Evolutionary conservation across 176 grass and related monocot species (phyloP), one percentile per base, ranked within the genome.

Genomic region (Lolium multiflorum): DNA sequence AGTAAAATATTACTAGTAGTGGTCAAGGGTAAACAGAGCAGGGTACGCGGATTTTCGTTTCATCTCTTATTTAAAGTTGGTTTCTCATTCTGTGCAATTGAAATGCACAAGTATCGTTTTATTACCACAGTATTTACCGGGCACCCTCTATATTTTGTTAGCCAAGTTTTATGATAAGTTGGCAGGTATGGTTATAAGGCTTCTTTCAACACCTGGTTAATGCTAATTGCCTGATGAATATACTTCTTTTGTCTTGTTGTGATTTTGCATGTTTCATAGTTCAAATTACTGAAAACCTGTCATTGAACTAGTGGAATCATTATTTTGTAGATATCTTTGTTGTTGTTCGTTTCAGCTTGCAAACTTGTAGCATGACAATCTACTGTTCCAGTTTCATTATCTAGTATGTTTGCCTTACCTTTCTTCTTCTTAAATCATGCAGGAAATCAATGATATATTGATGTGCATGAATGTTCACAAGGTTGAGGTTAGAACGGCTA

Each of bases 401-500:
- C 46, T 56, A 28, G 9, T 76, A 41, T 49, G 74, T 46, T 44
- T 71, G 24, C 75, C 61, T 87, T 76, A 76, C 49, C 38, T 84
- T 78, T 14, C 22, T 84, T 86, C 25, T 20, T 78, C 38, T 9
- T 16, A 81, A 60, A 77, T 81, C 81, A 63, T 91, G 71, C 83
- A 98, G 96, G 83, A 89, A 83, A 98, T 98, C 77, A 87, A 98
- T 82, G 59, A 83, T 58, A 90, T 95, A 52, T 73, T 95, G 59
- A 93, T 93, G 86, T 86, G 76, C 76, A 68, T 95, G 63, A 92
- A 92, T 87, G 72, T 98, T 62, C 82, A 81, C 48, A 91, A 89
- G 84, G 88, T 98, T 26, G 93, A 98, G 88, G 88, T 98, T 71
- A 98, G 89, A 82, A 93, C 93, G 39, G 96, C 93, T 11, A 94